Evolutionary conservation across 2,329 filamentous ascomycete genomes (phyloP), one percentile per base, ranked within the genome.

Genomic region (Leptosphaerulina australis): DNA sequence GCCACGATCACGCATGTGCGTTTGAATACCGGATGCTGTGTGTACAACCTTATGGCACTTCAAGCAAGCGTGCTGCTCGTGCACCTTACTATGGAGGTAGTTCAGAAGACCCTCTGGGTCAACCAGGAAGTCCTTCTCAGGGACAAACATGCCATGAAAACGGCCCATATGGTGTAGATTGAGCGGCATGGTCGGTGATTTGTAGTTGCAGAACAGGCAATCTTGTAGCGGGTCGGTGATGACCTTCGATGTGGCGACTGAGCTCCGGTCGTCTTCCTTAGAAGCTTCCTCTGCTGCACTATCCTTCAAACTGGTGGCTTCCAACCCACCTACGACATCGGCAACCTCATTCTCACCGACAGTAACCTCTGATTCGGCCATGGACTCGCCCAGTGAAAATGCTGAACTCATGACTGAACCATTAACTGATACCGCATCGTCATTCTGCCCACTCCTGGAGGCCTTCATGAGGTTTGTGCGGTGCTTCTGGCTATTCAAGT

Each of bases 1-100:
- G 0, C 91, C 88, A 70, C 91, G 93, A 71, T 99, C 94, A 34
- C 91, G 87, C 94, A 99, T 99, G 72, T 99, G 94, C 0, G 92
- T 97, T 69, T 97, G 92, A 20, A 92, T 85, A 14, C 90, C 93
- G 49, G 87, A 85, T 0, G 88, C 81, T 10, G 87, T 92, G 56
- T 87, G 84, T 69, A 94, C 90, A 33, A 87, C 74, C 73, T 94
- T 95, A 69, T 89, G 87, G 70, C 94, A 99, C 69, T 87, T 91
- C 36, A 99, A 74, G 71, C 94, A 99, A 72, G 96, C 87, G 68
- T 91, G 85, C 55, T 87, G 84, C 51, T 91, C 83, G 54, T 87
- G 83, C 30, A 99, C 87, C 61, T 91, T 95, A 57, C 86, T 81
- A 66, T 91, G 87, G 11, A 99, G 80, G 56, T 91, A 87, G 44